phyloP scores from a whole-genome alignment of 768 basidiomycete species.

The Trametes meyenii region DNA sequence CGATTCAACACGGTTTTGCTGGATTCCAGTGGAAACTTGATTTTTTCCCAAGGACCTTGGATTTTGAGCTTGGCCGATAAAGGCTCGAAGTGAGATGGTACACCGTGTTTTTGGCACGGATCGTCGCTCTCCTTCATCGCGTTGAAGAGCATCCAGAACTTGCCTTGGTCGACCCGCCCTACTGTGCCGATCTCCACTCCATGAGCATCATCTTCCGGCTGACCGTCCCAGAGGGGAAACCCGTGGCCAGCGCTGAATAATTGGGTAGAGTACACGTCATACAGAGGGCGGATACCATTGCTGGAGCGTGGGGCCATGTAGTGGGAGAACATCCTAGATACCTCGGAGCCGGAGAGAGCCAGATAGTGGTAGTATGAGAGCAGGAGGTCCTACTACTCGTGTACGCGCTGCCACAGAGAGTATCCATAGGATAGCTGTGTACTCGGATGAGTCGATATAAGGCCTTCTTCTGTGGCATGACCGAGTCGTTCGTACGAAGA shows the following conservation, averaged over 20 bases:
- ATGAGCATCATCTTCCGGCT: background rate
- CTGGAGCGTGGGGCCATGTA: background rate
- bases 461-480: background rate
- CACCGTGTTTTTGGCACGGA: constrained; percentile 6
- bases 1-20: constrained; percentile 1
- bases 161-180: constrained; percentile 7
- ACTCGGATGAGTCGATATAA: background rate
- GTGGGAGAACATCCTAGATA: background rate
- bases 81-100: constrained; percentile 5
- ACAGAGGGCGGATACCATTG: background rate
- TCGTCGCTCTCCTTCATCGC: constrained; percentile 3
- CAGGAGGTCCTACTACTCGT: background rate
- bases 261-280: constrained; percentile 5
- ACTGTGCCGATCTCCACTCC: constrained; percentile 20
- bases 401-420: no score
- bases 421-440: background rate
- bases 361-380: background rate
- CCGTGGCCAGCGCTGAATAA: constrained; percentile 8
- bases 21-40: background rate
- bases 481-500: background rate
- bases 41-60: background rate
- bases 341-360: background rate
- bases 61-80: background rate
- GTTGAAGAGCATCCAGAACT: constrained; percentile 18
- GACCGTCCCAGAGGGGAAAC: constrained; percentile 15